Base-by-base conservation (phyloP, 768 basidiomycete species). In the Lactarius sp. region DNA sequence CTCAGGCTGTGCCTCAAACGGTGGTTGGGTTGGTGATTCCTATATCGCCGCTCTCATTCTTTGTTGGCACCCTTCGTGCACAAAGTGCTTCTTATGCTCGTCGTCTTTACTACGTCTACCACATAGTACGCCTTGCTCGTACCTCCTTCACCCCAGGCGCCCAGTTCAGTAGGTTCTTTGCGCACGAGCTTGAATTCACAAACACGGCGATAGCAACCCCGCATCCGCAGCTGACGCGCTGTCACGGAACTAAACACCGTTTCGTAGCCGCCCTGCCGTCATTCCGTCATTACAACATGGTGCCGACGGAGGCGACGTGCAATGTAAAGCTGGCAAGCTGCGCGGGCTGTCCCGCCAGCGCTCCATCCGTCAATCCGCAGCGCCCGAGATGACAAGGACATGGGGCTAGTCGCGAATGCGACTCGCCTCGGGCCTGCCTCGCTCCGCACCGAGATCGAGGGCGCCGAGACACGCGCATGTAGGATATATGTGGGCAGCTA, bases 131-230 rank as follows among this genome's bases (percentile, higher is more conserved):
- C 74, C 56, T 77, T 79, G 71, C 60, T 79, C 6, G 75, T 72
- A 7, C 84, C 85, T 74, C 90, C 0, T 92, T 92, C 76, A 62
- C 81, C 16, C 73, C 77, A 46, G 72, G 80, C 22, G 72, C 80
- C 5, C 89, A 88, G 0, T 74, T 91, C 69, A 90, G n/a, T n/a
- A 89, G 66, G 0, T 89, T 79, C 73, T 92, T 91, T 78, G 78
- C 79, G 54, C 90, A 92, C 70, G 76, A 70, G 1, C 75, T 90
- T 6, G 75, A 79, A 54, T 72, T 90, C 44, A 67, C 44, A 20
- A 64, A 52, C n/a, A 4, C 57, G 20, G 41, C 31, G 12, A 13
- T 12, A 13, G 18, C 39, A 27, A 14, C 7, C 37, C 12, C 52
- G 9, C 13, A 55, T 63, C 34, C 65, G 69, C 6, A 66, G n/a